Base-by-base conservation (phyloP, 2,329 filamentous ascomycete species). In the Didymella keratinophila region DNA sequence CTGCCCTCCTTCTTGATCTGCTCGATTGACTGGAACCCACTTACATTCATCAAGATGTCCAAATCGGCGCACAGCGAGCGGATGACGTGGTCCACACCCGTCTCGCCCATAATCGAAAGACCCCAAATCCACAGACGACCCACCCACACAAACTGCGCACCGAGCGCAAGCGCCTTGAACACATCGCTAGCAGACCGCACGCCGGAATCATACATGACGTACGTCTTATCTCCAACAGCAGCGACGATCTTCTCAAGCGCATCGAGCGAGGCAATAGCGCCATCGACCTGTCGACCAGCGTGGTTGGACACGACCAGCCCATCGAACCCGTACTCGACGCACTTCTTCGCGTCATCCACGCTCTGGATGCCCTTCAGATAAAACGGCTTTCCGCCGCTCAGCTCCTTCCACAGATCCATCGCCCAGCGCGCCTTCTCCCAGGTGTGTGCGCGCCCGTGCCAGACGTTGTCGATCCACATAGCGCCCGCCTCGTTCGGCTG, bases 361-460 rank as follows among this genome's bases (percentile, higher is more conserved):
- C 32, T 36, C 32, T 36, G 32, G 7, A 36, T 36, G 7, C 32
- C 32, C 16, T 36, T 36, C 32, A 36, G 32, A 18, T 36, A 36
- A 16, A 36, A 36, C 4, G 32, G 32, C 32, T 36, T 36, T 36
- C 32, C 32, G 16, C 32, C 32, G 16, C 32, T 36, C 32, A 36
- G 18, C 16, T 36, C 32, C 16, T 36, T 36, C 32, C 32, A 36
- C 16, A 83, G 79, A 67, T 84, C 78, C 58, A 86, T 85, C 44
- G 91, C 70, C 87, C 88, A 91, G 4, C 81, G 77, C 1, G 91
- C 79, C 70, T 89, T 89, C 43, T 84, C 81, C 89, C 88, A 92
- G n/a, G 78, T 82, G 72, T 83, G 85, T 6, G 85, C 84, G 2
- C 83, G 79, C 0, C 86, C 86, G 71, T 89, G 86, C 86, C 86